These are phyloP conservation scores for Capronia coronata DNA, from an alignment of 2,329 filamentous ascomycete species.

Conservation along the genomic window DNA sequence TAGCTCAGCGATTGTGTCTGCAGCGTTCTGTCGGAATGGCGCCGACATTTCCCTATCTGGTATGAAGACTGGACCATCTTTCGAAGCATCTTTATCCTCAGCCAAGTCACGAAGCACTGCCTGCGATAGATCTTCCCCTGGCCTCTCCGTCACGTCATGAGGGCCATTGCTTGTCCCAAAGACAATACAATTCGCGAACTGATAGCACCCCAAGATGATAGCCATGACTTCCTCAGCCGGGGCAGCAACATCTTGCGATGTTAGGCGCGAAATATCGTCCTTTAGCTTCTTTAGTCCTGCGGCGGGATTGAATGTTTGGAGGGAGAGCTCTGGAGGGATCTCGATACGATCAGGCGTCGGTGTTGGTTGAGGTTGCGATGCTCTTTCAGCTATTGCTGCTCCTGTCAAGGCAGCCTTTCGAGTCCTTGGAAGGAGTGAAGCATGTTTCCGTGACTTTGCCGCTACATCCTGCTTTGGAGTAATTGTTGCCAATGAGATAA, in stretches of 20 bases:
- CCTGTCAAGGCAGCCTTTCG: neutral
- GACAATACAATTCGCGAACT: slow-evolving; percentile 19
- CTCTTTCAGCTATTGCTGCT: neutral
- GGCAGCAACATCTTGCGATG: slow-evolving; percentile 12
- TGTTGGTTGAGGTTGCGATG: neutral
- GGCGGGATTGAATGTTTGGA: slow-evolving; percentile 7
- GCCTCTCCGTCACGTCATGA: slow-evolving; percentile 8
- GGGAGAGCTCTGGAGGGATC: neutral
- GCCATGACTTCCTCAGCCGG: slow-evolving; percentile 12
- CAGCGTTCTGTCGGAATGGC: slow-evolving; percentile 34
- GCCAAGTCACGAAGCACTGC: slow-evolving; percentile 29
- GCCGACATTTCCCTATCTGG: slow-evolving; percentile 28
- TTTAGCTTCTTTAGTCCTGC: slow-evolving; percentile 9
- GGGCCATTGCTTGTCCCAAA: slow-evolving; percentile 19
- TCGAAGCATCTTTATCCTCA: slow-evolving; percentile 20
- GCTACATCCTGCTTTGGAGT: slow-evolving; percentile 5
- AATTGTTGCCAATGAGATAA: slow-evolving; percentile 8
- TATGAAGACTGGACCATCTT: slow-evolving; percentile 15
- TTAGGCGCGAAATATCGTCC: slow-evolving; percentile 16
- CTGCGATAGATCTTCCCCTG: slow-evolving; percentile 35
- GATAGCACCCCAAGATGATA: slow-evolving; percentile 14
- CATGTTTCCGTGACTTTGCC: slow-evolving; percentile 5
- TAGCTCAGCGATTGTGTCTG: slow-evolving; percentile 45
- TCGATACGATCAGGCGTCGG: neutral
- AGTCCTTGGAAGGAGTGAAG: neutral